Conservation (phyloP, 495 filamentous ascomycete species). For the Penicillium simplicissimum region DNA sequence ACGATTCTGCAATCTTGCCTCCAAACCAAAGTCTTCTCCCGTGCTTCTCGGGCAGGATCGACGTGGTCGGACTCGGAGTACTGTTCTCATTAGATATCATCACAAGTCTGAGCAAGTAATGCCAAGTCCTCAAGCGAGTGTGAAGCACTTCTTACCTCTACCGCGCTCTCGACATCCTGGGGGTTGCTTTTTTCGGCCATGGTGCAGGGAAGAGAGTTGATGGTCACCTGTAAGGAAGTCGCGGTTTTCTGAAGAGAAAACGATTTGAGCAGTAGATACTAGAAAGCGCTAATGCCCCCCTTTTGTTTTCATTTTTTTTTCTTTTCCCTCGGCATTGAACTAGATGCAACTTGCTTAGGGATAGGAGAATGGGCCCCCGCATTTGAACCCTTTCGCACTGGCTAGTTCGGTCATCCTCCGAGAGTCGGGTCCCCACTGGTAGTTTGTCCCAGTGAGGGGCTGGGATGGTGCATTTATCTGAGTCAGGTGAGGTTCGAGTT, state of each 20-base stretch:
- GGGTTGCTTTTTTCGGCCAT: conserved; percentile 17
- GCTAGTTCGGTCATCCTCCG: conserved; percentile 24
- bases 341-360: conserved; percentile 12
- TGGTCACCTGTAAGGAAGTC: neutral
- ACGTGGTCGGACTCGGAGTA: conserved; percentile 4
- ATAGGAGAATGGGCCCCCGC: conserved; percentile 23
- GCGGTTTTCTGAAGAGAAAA: neutral
- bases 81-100: neutral
- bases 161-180: conserved; percentile 20
- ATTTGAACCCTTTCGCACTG: conserved; percentile 17
- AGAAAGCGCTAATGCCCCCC: conserved; percentile 1
- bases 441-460: neutral
- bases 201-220: neutral
- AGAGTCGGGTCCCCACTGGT: neutral
- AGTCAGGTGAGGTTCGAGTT: neutral
- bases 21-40: conserved; percentile 48
- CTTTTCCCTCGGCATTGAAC: conserved; percentile 12
- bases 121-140: neutral
- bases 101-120: neutral
- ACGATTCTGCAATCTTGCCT: conserved; percentile 64
- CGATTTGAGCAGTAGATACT: neutral
- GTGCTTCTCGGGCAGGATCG: conserved; percentile 17
- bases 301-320: conserved; percentile 19
- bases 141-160: conserved; percentile 10
- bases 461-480: neutral